These are phyloP conservation scores for Lichtheimia ramosa DNA, from an alignment of 371 early-diverging fungal species.

Conservation along the genomic window DNA sequence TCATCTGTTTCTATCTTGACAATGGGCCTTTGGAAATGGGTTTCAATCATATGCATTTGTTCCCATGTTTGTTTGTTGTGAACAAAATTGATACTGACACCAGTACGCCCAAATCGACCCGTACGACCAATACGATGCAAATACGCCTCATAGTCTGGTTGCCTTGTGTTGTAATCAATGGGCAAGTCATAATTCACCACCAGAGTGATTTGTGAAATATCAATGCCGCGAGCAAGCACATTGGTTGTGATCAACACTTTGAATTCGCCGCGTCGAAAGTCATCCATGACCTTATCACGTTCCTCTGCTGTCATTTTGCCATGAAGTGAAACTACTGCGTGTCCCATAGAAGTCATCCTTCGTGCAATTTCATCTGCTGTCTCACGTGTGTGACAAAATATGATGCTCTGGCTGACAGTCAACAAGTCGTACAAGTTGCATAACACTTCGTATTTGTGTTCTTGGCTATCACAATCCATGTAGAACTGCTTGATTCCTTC, in stretches of 20 bases:
- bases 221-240: constrained; percentile 97
- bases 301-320: constrained; percentile 79
- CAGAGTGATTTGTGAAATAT: constrained; percentile 93
- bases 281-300: constrained; percentile 92
- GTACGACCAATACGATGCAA: constrained; percentile 99
- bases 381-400: constrained; percentile 89
- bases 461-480: constrained; percentile 84
- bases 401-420: constrained; percentile 96
- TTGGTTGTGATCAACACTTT: constrained; percentile 98
- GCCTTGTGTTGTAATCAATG: constrained; percentile 40
- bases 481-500: constrained; percentile 97
- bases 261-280: constrained; percentile 87
- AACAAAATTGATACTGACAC: constrained; percentile 97
- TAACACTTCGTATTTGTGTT: constrained; percentile 87
- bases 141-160: constrained; percentile 93
- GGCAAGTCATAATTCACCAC: constrained; percentile 99
- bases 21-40: constrained; percentile 76
- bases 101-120: constrained; percentile 98
- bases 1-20: constrained; percentile 76
- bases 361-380: constrained; percentile 82
- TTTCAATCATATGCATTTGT: constrained; percentile 78
- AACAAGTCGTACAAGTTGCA: constrained; percentile 85
- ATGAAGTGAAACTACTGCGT: constrained; percentile 85
- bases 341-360: constrained; percentile 84
- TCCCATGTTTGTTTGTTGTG: constrained; percentile 70